A percentile compares a stretch with the other conserved stretches of the same genome.
Conservation (phyloP, 208 protist species). For the Trypanosomatidae sp. region DNA sequence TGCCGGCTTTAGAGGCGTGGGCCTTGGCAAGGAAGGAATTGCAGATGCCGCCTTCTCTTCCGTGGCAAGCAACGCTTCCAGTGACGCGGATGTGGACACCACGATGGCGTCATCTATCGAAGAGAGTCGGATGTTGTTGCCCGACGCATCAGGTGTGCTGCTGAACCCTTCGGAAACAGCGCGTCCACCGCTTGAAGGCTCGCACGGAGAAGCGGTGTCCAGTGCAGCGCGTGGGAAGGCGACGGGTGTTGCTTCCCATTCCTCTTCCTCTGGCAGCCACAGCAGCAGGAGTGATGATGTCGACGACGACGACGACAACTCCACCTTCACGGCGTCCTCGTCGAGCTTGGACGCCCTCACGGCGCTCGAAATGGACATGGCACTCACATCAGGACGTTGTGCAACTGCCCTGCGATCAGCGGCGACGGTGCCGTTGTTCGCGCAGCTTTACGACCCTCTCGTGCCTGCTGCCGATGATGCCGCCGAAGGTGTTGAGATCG, state of each 20-base stretch:
- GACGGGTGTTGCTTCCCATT: too few relatives aligned
- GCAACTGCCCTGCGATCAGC: slow-evolving; percentile 24
- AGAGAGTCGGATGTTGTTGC: too few relatives aligned
- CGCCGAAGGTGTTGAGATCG: too few relatives aligned
- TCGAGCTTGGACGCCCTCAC: slow-evolving; percentile 44
- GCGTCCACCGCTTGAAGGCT: too few relatives aligned
- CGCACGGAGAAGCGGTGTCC: slow-evolving; percentile 4
- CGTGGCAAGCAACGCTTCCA: slow-evolving; percentile 7
- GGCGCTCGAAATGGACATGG: slow-evolving; percentile 49
- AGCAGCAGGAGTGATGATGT: slow-evolving; percentile 23
- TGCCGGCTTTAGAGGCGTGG: slow-evolving; percentile 2
- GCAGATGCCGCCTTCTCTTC: too few relatives aligned
- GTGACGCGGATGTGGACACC: slow-evolving; percentile 28
- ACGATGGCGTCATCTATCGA: slow-evolving; percentile 3
- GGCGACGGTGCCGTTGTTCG: slow-evolving; percentile 27
- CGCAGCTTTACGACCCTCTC: slow-evolving; percentile 44
- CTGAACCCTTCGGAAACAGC: too few relatives aligned
- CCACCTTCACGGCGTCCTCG: too few relatives aligned
- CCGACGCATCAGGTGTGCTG: too few relatives aligned
- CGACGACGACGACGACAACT: too few relatives aligned
- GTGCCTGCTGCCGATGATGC: background rate
- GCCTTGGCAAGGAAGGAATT: too few relatives aligned
- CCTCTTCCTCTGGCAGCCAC: too few relatives aligned
- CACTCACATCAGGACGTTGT: slow-evolving; percentile 30
- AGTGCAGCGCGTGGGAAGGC: background rate